Percentiles rank a stretch among this genome's conserved stretches.
Conservation (phyloP, 352 stramenopile species). For the Phytopythium delawarense region DNA sequence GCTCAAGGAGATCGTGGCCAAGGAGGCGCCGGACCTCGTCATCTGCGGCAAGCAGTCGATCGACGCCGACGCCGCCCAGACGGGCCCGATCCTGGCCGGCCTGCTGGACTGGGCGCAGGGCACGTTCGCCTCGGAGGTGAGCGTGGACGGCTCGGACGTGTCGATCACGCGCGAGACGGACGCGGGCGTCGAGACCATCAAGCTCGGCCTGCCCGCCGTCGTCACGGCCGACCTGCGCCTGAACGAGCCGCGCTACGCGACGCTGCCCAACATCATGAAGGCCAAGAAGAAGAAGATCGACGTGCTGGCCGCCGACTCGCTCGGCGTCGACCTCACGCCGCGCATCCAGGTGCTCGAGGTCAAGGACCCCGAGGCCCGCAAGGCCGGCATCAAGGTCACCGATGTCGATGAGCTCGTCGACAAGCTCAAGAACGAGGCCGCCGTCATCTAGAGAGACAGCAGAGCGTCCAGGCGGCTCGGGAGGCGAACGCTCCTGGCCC, state of each 20-base stretch:
- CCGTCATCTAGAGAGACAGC: constrained; percentile 68
- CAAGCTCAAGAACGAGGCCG: constrained; percentile 96
- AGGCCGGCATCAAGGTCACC: constrained; percentile 94
- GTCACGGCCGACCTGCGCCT: constrained; percentile 98
- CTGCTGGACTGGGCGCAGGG: constrained; percentile 96
- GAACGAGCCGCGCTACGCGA: constrained; percentile 99
- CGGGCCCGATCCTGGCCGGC: constrained; percentile 94
- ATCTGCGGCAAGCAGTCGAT: constrained; percentile 98
- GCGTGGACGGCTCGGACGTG: constrained; percentile 52
- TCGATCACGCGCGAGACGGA: constrained; percentile 95
- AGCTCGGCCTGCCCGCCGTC: constrained; percentile 91
- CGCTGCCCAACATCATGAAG: constrained; percentile 99
- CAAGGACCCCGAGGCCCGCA: constrained; percentile 90
- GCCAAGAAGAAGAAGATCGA: constrained; percentile 93
- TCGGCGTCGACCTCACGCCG: constrained; percentile 68
- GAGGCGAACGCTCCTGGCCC: background rate
- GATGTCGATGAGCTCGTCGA: constrained; percentile 94
- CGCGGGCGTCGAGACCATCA: constrained; percentile 86
- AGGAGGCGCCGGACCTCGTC: constrained; percentile 92
- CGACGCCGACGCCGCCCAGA: constrained; percentile 81
- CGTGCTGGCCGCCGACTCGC: constrained; percentile 60
- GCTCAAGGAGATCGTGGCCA: constrained; percentile 93
- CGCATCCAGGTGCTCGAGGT: constrained; percentile 82
- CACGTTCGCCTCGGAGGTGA: constrained; percentile 96
- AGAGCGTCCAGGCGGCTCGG: background rate